Base-by-base conservation (phyloP, 352 stramenopile species). In the Elongisporangium anandrum region DNA sequence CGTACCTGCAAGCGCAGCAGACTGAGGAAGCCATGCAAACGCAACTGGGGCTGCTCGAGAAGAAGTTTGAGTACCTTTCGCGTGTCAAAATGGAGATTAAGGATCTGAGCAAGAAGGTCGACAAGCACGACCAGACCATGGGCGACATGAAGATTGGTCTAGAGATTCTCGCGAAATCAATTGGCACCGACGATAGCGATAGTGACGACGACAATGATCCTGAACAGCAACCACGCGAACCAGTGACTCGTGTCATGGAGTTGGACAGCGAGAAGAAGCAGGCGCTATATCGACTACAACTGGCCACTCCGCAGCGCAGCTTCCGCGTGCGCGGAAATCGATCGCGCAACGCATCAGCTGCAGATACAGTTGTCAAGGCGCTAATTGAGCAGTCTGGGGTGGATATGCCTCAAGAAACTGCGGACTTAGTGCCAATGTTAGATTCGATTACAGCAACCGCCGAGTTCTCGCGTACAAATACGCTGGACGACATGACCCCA, bases 21-120 rank as follows among this genome's bases (percentile, higher is more conserved):
- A 79, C 66, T 7, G 73, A 88, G 22, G 78, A 87, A 52, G 56
- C 67, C 3, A 70, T 87, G n/a, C 64, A 71, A 47, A 59, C 21
- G 1, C 66, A 84, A 51, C 21, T 88, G 4, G 78, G 87, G 50
- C 68, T 86, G 57, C 64, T 90, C 12, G 81, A 90, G 45, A 90
- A 90, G 38, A 77, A 82, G 20, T 87, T 88, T 29, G 81, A 87
- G 20, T 88, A 87, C 50, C 55, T 90, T 45, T 88, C 77, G 21
- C 75, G 78, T 29, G 66, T 88, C 56, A 88, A 88, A 52, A 87
- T 79, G 77, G 79, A 89, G 61, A 80, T 89, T 56, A 92, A 90
- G 54, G 79, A 92, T 12, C 23, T 90, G 7, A 64, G 50, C 48
- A 74, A 73, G 19, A 69, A 68, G 61, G 71, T 80, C 10, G 79